phyloP scores from a whole-genome alignment of 345 rosid genomes.

The Eutrema heterophyllum region DNA sequence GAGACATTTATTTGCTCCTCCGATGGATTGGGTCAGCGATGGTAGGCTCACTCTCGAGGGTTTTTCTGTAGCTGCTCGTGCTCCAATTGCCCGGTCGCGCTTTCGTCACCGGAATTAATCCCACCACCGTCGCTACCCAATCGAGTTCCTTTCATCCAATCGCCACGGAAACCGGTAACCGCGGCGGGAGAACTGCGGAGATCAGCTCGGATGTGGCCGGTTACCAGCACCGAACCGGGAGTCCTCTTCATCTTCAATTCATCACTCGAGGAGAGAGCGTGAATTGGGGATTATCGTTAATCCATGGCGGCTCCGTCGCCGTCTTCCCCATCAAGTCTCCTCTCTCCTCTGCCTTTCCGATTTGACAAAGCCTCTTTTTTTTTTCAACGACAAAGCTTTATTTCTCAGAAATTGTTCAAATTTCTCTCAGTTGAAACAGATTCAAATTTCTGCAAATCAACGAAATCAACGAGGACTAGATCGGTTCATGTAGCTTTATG shows the following conservation, averaged over 20 bases:
- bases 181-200: not conserved
- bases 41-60: too few species aligned
- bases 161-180: not conserved
- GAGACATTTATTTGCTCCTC: too few species aligned
- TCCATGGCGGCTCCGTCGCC: too few species aligned
- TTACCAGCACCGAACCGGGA: not conserved
- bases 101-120: slow-evolving; percentile 10
- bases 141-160: not conserved
- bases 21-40: too few species aligned
- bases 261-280: too few species aligned
- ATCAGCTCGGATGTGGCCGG: not conserved
- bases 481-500: too few species aligned
- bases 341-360: slow-evolving; percentile 33
- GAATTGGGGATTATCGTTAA: too few species aligned
- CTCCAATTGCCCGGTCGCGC: slow-evolving; percentile 81
- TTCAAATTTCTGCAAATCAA: too few species aligned
- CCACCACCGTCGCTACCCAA: not conserved
- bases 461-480: too few species aligned
- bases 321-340: slow-evolving; percentile 2
- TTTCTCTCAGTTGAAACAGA: slow-evolving; percentile 55
- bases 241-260: too few species aligned
- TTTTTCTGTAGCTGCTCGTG: too few species aligned
- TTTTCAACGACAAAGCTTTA: too few species aligned
- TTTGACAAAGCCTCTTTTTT: slow-evolving; percentile 38
- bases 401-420: slow-evolving; percentile 40